phyloP scores from a whole-genome alignment of 2,329 filamentous ascomycete species.

The Fusarium clavum region DNA sequence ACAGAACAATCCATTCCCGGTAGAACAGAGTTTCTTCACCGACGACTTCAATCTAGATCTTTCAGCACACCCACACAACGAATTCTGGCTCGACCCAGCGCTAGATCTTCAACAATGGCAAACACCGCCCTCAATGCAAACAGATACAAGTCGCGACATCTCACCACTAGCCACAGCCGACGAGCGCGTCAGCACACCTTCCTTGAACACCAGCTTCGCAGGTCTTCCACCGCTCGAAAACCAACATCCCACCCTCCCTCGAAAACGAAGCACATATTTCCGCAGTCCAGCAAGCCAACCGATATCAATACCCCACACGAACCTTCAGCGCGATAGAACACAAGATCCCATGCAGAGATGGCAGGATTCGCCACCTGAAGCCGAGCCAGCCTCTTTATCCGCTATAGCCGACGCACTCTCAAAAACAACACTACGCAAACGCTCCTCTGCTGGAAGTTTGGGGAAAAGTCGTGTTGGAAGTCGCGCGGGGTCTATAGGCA shows the following conservation, averaged over 20 bases:
- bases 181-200: background rate
- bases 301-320: conserved; percentile 15
- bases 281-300: conserved; percentile 7
- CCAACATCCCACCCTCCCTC: conserved; percentile 16
- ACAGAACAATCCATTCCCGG: background rate
- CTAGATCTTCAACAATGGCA: background rate
- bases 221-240: background rate
- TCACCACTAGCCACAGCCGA: background rate
- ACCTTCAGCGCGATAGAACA: background rate
- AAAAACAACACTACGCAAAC: conserved; percentile 12
- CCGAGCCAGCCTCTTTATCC: conserved; percentile 37
- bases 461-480: conserved; percentile 9
- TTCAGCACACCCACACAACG: background rate
- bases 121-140: background rate
- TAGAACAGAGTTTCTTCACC: background rate
- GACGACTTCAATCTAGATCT: background rate
- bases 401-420: conserved; percentile 35
- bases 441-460: conserved; percentile 28
- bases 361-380: conserved; percentile 42
- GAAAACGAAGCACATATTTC: conserved; percentile 26
- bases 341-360: conserved; percentile 40
- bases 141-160: background rate
- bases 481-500: conserved; percentile 34
- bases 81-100: conserved; percentile 6
- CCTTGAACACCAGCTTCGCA: background rate